Evolutionary conservation across 257 asterid species (phyloP).

Genomic region (Dorcoceras hygrometricum): DNA sequence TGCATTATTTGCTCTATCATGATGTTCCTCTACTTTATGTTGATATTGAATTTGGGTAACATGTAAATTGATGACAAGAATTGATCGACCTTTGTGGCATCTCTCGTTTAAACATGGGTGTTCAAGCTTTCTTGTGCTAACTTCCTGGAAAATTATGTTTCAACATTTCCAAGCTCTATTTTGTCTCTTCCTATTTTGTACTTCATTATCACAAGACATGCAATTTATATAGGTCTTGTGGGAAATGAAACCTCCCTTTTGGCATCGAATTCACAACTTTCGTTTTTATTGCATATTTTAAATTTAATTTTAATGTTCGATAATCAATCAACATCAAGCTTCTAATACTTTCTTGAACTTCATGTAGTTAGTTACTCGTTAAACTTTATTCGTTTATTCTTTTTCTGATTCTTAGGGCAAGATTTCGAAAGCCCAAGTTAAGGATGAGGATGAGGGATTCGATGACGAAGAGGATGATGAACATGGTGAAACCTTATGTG

Average conservation of each 20-base stretch:
- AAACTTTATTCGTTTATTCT: not conserved
- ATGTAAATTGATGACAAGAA: not conserved
- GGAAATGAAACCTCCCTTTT: not conserved
- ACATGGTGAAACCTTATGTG: conserved; percentile 67
- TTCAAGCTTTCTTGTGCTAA: no score
- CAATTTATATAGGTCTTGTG: not conserved
- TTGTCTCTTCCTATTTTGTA: no score
- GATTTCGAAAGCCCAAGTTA: conserved; percentile 26
- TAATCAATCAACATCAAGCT: not conserved
- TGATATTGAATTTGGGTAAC: not conserved
- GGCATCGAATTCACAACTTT: not conserved
- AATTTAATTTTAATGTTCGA: not conserved
- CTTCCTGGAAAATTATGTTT: no score
- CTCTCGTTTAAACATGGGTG: not conserved
- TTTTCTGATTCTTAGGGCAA: conserved; percentile 32
- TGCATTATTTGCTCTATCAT: not conserved
- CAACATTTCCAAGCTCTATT: no score
- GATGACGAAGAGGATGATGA: conserved; percentile 49
- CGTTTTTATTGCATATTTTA: not conserved
- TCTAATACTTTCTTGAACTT: not conserved
- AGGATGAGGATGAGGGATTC: conserved; percentile 35
- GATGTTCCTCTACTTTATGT: not conserved
- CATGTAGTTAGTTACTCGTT: not conserved
- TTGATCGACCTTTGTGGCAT: not conserved
- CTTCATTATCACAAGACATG: not conserved